Evolutionary conservation across 805 yeast species (phyloP), one percentile per base, ranked within the genome.

Genomic region (Starmerella roubikii): DNA sequence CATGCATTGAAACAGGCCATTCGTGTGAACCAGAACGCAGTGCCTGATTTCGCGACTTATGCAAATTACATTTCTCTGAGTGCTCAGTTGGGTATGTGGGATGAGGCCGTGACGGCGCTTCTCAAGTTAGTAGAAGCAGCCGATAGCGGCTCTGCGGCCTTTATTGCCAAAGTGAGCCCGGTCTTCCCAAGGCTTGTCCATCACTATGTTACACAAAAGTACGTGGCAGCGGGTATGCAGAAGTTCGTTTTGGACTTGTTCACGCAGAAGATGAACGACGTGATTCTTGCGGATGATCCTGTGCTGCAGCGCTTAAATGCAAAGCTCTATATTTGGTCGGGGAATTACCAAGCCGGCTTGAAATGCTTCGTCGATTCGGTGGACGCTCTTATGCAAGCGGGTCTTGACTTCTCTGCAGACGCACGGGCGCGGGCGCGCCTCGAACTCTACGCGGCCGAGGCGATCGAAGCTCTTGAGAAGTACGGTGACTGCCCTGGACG

Each of bases 311-410:
- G 83, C 54, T 59, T 82, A 5, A 77, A 83, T n/a, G 80, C 94
- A 3, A 71, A 72, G 50, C 94, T 84, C 12, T 86, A 85, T 53
- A 53, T 80, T 9, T 88, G 97, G 96, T 71, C 88, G 52, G 66
- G 68, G 27, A 73, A 71, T 50, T 94, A 95, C 13, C 85, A 96
- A 94, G 70, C 72, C 4, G 80, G 94, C 0, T 64, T 91, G 37
- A 91, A 78, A 23, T 76, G 84, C 50, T 77, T 79, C 50, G 95
- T 85, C 52, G 82, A 79, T 57, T 94, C 94, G 0, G 84, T 72
- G 54, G 68, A 42, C 12, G 7, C 24, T 8, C 22, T 32, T 8
- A 5, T 35, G 9, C 12, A 17, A 19, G 3, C 13, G 13, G 30
- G 21, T 3, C 25, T 25, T 13, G 27, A 30, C 11, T 29, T 23